Conservation (phyloP, 495 filamentous ascomycete species). For the Penicillium samsonianum region DNA sequence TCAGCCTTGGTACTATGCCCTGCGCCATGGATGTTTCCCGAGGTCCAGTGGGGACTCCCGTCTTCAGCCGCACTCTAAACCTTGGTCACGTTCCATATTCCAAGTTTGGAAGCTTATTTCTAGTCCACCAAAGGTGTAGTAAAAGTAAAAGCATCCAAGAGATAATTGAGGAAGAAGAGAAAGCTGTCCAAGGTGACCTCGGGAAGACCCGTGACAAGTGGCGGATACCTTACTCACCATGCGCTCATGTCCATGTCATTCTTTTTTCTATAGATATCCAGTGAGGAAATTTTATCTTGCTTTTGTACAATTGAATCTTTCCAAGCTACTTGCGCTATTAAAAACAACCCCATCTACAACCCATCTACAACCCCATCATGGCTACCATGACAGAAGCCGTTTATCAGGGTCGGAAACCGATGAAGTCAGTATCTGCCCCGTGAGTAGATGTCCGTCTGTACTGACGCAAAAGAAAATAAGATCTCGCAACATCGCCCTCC, state of each 20-base stretch:
- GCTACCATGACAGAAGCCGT: neutral
- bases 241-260: conserved; percentile 9
- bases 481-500: conserved; percentile 20
- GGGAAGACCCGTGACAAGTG: too few species aligned
- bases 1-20: too few species aligned
- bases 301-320: neutral
- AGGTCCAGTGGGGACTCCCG: too few species aligned
- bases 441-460: neutral
- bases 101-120: too few species aligned
- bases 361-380: neutral
- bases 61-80: too few species aligned
- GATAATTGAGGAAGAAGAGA: too few species aligned
- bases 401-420: neutral
- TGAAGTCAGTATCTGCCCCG: conserved; percentile 1
- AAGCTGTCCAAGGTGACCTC: too few species aligned
- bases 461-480: conserved; percentile 4
- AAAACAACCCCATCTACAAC: neutral
- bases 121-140: too few species aligned
- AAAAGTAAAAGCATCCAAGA: too few species aligned
- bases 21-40: too few species aligned
- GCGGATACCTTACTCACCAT: neutral
- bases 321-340: neutral
- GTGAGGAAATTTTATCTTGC: neutral
- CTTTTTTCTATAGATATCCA: too few species aligned
- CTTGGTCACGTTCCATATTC: too few species aligned